Conservation (phyloP, 495 filamentous ascomycete species). For the Aspergillus sparsus region DNA sequence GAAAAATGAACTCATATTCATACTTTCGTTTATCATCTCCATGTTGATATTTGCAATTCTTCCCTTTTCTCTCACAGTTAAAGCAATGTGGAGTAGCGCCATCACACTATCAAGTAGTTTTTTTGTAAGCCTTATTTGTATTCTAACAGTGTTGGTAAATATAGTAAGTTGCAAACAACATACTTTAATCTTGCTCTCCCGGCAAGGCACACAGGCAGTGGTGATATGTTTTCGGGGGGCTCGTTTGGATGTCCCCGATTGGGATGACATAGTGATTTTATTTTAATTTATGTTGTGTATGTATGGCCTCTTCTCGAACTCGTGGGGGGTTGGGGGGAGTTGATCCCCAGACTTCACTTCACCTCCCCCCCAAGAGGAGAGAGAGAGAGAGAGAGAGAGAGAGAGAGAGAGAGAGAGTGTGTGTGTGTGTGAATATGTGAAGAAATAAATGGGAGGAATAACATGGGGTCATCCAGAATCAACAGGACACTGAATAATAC, state of each 20-base stretch:
- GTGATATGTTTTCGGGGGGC: slow-evolving; percentile 49
- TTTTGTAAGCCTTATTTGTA: neutral
- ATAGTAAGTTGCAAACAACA: slow-evolving; percentile 7
- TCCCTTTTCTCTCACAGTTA: slow-evolving; percentile 52
- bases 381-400: no score
- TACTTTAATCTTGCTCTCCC: slow-evolving; percentile 54
- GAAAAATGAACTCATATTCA: slow-evolving; percentile 17
- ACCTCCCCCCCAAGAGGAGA: no score
- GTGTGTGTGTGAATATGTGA: no score
- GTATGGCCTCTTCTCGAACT: no score
- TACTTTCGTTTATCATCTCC: slow-evolving; percentile 54
- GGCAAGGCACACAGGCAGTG: slow-evolving; percentile 51
- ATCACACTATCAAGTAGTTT: slow-evolving; percentile 38
- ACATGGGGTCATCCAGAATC: no score
- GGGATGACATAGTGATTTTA: slow-evolving; percentile 29
- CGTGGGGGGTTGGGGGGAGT: no score
- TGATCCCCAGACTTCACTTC: no score
- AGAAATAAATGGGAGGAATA: no score
- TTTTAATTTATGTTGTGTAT: no score
- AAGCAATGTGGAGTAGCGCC: slow-evolving; percentile 47
- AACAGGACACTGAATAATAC: no score
- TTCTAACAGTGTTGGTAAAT: neutral
- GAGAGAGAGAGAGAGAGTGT: no score
- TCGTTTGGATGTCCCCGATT: slow-evolving; percentile 39
- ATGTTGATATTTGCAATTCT: slow-evolving; percentile 51